These are phyloP conservation scores for Monosporozyma unispora DNA, from an alignment of 805 yeast genomes.

Conservation along the genomic window DNA sequence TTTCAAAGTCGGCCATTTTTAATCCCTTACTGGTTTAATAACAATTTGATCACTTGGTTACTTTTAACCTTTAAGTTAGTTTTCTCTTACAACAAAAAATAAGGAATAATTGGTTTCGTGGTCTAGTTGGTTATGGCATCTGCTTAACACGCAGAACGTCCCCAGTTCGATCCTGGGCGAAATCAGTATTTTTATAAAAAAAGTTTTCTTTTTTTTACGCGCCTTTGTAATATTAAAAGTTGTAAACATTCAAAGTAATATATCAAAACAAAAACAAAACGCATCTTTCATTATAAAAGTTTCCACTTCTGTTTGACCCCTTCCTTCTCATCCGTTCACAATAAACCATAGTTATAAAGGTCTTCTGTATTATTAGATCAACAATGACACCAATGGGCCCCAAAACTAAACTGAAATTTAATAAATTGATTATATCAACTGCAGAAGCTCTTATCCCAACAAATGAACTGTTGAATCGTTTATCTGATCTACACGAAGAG, in stretches of 20 bases:
- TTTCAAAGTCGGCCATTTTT: no score
- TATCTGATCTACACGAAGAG: constrained; percentile 54
- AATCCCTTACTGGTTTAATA: no score
- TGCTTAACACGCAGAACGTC: constrained; percentile 99
- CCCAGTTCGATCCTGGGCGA: constrained; percentile 99
- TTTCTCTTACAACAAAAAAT: no score
- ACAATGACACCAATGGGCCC: not conserved
- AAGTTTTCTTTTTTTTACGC: constrained; percentile 9
- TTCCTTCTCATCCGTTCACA: no score
- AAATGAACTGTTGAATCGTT: constrained; percentile 49
- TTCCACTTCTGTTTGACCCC: not conserved
- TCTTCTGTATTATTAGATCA: not conserved
- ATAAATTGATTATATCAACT: constrained; percentile 46
- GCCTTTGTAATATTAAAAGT: not conserved
- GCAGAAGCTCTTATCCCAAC: constrained; percentile 49
- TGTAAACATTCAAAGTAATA: not conserved
- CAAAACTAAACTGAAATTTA: constrained; percentile 30
- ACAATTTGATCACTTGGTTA: no score
- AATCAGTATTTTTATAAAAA: no score
- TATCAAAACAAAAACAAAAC: not conserved
- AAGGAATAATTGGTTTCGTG: constrained; percentile 59
- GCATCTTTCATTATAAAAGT: not conserved
- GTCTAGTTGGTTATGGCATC: constrained; percentile 99
- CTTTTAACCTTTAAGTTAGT: no score
- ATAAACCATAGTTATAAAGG: no score